phyloP scores from a whole-genome alignment of 2,329 filamentous ascomycete species.

The Sporothrix humicola region DNA sequence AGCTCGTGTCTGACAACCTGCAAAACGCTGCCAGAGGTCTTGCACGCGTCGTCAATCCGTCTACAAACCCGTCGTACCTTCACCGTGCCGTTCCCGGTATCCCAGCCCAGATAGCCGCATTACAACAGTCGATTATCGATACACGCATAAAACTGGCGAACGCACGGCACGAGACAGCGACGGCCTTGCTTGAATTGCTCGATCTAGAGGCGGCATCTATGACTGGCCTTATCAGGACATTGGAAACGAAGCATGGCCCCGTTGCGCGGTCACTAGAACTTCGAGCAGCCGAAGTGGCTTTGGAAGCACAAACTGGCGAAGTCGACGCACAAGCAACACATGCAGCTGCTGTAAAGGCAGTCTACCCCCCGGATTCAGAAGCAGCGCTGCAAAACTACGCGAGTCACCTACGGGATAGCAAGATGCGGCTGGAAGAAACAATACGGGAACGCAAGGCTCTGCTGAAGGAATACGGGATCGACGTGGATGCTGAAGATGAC shows the following conservation, averaged over 20 bases:
- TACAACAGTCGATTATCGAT: slow-evolving; percentile 45
- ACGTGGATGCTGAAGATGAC: slow-evolving; percentile 45
- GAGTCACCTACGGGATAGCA: slow-evolving; percentile 57
- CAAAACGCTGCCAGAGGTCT: slow-evolving; percentile 56
- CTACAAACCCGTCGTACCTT: slow-evolving; percentile 61
- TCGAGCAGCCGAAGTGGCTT: slow-evolving; percentile 53
- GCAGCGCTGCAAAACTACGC: slow-evolving; percentile 55
- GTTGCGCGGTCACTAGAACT: slow-evolving; percentile 59
- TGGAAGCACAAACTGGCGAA: slow-evolving; percentile 51
- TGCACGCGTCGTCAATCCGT: slow-evolving; percentile 55
- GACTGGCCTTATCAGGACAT: slow-evolving; percentile 52
- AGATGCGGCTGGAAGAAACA: slow-evolving; percentile 52
- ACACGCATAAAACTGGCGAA: slow-evolving; percentile 46
- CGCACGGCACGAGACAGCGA: slow-evolving; percentile 50
- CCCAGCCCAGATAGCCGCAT: slow-evolving; percentile 47
- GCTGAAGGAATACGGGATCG: slow-evolving; percentile 58
- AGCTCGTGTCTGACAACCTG: slow-evolving; percentile 57
- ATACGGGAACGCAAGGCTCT: slow-evolving; percentile 51
- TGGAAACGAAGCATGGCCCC: slow-evolving; percentile 62
- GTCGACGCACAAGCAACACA: slow-evolving; percentile 48
- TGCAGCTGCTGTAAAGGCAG: slow-evolving; percentile 46
- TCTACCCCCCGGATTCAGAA: slow-evolving; percentile 54
- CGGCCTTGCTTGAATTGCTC: slow-evolving; percentile 49
- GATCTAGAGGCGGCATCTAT: slow-evolving; percentile 49
- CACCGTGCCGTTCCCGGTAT: slow-evolving; percentile 62